Conservation (phyloP, 1,284 basidiomycete species). For the Boletus semigastroideus region DNA sequence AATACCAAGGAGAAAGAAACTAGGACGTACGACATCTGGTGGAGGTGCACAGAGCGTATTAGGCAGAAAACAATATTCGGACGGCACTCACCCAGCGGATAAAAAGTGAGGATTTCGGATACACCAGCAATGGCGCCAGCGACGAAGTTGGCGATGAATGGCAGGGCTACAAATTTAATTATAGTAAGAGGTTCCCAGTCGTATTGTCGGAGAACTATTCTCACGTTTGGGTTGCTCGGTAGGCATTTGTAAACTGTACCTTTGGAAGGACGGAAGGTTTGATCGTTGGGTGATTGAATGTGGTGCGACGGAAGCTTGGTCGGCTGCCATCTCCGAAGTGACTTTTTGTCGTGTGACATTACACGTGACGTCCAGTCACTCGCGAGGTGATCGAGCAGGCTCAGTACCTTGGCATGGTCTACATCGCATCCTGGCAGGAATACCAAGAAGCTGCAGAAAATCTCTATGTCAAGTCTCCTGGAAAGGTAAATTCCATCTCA, state of each 20-base stretch:
- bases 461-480: slow-evolving; percentile 76
- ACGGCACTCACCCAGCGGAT: slow-evolving; percentile 76
- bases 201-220: slow-evolving; percentile 12
- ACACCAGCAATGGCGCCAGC: slow-evolving; percentile 90
- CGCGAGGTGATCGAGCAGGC: neutral
- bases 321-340: no score
- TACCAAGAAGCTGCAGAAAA: slow-evolving; percentile 84
- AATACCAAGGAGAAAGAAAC: slow-evolving; percentile 2
- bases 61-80: slow-evolving; percentile 30
- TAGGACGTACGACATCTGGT: slow-evolving; percentile 53
- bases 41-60: neutral
- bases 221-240: slow-evolving; percentile 47
- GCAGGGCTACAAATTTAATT: slow-evolving; percentile 56
- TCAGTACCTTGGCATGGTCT: slow-evolving; percentile 48
- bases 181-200: slow-evolving; percentile 8
- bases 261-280: slow-evolving; percentile 4
- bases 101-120: slow-evolving; percentile 90
- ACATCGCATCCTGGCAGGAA: slow-evolving; percentile 81
- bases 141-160: slow-evolving; percentile 84
- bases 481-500: slow-evolving; percentile 51
- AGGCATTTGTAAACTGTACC: slow-evolving; percentile 30
- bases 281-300: neutral
- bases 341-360: neutral
- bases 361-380: slow-evolving; percentile 19
- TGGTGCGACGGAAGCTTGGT: no score